Evolutionary conservation across 2,329 filamentous ascomycete species (phyloP).

Genomic region (Beauveria medogensis): DNA sequence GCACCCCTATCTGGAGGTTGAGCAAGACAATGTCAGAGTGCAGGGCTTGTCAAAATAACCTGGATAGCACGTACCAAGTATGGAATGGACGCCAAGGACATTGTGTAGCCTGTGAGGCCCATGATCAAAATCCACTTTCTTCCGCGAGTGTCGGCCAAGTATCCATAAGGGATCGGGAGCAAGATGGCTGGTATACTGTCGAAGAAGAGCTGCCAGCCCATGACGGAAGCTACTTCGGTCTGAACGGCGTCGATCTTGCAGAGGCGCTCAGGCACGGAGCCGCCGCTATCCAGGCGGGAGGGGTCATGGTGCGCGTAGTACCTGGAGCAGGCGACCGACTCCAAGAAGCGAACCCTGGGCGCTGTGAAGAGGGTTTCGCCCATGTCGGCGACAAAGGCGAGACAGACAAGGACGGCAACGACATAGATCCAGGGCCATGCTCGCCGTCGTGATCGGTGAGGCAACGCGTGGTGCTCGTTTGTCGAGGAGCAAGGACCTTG

Average conservation of each 20-base stretch:
- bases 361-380: background rate
- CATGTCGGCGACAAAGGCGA: background rate
- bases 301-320: background rate
- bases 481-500: background rate
- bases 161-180: too few relatives aligned
- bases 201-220: slow-evolving; percentile 6
- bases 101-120: too few relatives aligned
- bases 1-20: too few relatives aligned
- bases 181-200: too few relatives aligned
- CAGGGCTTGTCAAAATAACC: too few relatives aligned
- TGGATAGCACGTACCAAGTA: too few relatives aligned
- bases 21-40: too few relatives aligned
- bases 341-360: slow-evolving; percentile 1
- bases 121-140: too few relatives aligned
- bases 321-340: background rate
- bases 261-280: background rate
- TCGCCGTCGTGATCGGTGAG: background rate
- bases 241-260: slow-evolving; percentile 3
- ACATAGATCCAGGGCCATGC: background rate
- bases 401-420: background rate
- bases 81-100: too few relatives aligned
- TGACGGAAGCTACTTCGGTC: background rate
- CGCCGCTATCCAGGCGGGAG: background rate
- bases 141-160: too few relatives aligned
- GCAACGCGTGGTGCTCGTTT: background rate